phyloP scores from a whole-genome alignment of 805 yeast genomes.

The Kluyveromyces dobzhanskii region DNA sequence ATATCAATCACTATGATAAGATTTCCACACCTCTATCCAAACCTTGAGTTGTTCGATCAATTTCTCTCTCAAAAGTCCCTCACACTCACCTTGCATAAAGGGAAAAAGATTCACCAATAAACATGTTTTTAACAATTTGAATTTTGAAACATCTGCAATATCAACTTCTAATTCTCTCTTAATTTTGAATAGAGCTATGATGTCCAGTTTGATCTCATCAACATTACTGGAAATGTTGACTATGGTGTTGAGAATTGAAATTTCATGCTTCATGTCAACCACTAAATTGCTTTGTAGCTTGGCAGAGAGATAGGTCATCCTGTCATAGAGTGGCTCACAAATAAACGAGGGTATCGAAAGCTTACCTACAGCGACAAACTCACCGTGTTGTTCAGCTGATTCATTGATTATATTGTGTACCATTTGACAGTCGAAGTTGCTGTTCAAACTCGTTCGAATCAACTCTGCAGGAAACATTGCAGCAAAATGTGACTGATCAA shows the following conservation, averaged over 20 bases:
- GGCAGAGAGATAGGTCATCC: background rate
- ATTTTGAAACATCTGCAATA: background rate
- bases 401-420: background rate
- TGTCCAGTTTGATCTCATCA: background rate
- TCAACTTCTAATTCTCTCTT: background rate
- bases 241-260: background rate
- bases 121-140: constrained; percentile 2
- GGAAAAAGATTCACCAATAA: constrained; percentile 2
- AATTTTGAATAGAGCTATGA: background rate
- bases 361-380: background rate
- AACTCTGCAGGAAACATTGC: background rate
- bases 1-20: background rate
- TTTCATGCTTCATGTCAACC: background rate
- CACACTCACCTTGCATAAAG: constrained; percentile 2
- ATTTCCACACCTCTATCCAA: constrained; percentile 4
- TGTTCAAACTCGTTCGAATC: background rate
- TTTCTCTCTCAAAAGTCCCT: background rate
- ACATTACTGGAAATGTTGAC: background rate
- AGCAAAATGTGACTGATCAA: background rate
- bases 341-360: background rate
- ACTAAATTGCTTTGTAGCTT: background rate
- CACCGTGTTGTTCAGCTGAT: background rate
- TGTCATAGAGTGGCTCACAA: background rate
- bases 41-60: constrained; percentile 1
- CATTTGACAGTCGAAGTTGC: background rate